phyloP scores from a whole-genome alignment of 1,284 basidiomycete species.

The Cryptococcus sp. region DNA sequence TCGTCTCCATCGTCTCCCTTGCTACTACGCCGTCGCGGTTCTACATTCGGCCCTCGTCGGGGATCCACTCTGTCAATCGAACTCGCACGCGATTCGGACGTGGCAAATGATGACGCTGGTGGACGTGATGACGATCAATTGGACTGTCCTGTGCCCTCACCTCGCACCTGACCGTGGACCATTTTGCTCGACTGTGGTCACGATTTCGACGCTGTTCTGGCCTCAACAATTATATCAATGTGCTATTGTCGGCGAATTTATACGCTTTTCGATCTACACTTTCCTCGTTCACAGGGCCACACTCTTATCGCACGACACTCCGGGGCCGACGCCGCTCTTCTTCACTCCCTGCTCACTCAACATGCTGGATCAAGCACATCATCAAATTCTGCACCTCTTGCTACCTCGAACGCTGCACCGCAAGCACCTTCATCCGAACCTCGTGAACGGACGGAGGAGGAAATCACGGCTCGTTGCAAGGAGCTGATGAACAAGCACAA shows the following conservation, averaged over 20 bases:
- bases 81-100: conserved; percentile 2
- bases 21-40: conserved; percentile 10
- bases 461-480: conserved; percentile 56
- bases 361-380: conserved; percentile 56
- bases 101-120: not conserved
- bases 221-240: too few species aligned
- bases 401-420: conserved; percentile 30
- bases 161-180: conserved; percentile 1
- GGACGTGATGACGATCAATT: conserved; percentile 5
- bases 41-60: conserved; percentile 19
- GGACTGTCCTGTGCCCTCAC: conserved; percentile 15
- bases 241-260: too few species aligned
- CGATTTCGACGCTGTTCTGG: too few species aligned
- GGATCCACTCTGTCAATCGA: conserved; percentile 17
- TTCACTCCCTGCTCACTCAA: conserved; percentile 67
- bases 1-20: conserved; percentile 8
- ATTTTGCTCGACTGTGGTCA: too few species aligned
- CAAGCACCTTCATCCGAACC: conserved; percentile 23
- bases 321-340: conserved; percentile 75
- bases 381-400: conserved; percentile 46
- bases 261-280: conserved; percentile 3
- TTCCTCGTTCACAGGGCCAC: conserved; percentile 68
- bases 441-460: conserved; percentile 49
- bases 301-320: conserved; percentile 76
- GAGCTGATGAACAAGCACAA: conserved; percentile 65